phyloP scores from a whole-genome alignment of 768 basidiomycete genomes.

The Tricholoma sp. region DNA sequence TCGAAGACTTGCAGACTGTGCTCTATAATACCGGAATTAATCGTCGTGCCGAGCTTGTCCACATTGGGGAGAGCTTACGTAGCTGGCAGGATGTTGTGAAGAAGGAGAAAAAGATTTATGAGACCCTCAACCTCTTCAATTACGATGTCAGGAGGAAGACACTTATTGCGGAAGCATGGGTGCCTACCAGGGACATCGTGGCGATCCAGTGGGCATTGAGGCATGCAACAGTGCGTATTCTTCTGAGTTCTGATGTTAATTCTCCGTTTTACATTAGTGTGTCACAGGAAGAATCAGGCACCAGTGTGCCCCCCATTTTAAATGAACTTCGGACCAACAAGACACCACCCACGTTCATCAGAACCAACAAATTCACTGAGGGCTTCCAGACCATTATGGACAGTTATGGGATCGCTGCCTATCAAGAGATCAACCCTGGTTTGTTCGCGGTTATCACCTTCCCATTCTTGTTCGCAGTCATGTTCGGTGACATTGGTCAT shows the following conservation, averaged over 20 bases:
- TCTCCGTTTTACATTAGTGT: constrained; percentile 16
- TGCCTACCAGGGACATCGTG: constrained; percentile 87
- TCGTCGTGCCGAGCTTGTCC: constrained; percentile 76
- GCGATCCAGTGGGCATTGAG: constrained; percentile 83
- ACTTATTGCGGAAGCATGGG: constrained; percentile 96
- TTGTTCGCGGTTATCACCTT: constrained; percentile 89
- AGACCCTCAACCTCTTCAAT: constrained; percentile 92
- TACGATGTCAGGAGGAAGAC: constrained; percentile 94
- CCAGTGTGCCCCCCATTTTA: constrained; percentile 86
- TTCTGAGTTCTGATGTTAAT: background rate
- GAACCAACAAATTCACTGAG: constrained; percentile 94
- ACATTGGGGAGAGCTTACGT: constrained; percentile 77
- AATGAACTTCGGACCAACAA: constrained; percentile 86
- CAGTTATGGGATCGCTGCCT: constrained; percentile 89
- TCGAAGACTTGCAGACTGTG: constrained; percentile 88
- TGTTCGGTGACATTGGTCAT: constrained; percentile 99
- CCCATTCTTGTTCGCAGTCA: constrained; percentile 98
- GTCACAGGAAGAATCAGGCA: constrained; percentile 80
- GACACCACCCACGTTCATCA: constrained; percentile 92
- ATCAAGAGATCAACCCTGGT: constrained; percentile 97
- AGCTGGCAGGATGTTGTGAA: constrained; percentile 92
- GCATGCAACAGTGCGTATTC: constrained; percentile 68
- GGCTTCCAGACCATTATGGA: constrained; percentile 99
- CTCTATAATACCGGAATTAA: constrained; percentile 86
- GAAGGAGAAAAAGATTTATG: constrained; percentile 95